These are phyloP conservation scores for Diplodia intermedia DNA, from an alignment of 2,329 filamentous ascomycete genomes.

Conservation along the genomic window DNA sequence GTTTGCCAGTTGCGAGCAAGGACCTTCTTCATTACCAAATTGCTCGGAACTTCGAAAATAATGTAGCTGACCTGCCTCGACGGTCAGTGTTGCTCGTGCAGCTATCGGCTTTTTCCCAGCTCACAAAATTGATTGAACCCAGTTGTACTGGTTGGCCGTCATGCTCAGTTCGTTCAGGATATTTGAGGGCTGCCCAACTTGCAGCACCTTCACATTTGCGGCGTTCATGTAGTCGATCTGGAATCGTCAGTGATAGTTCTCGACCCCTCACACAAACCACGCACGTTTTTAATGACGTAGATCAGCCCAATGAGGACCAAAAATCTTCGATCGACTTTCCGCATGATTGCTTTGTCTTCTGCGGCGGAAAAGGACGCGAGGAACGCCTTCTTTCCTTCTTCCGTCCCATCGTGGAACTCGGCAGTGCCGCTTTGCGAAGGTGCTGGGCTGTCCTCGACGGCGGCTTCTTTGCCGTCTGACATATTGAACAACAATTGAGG, in stretches of 20 bases:
- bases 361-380: constrained; percentile 38
- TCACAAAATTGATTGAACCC: constrained; percentile 36
- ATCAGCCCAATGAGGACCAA: constrained; percentile 39
- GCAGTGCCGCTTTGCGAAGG: constrained; percentile 3
- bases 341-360: constrained; percentile 40
- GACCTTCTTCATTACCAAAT: constrained; percentile 48
- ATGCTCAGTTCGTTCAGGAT: constrained; percentile 38
- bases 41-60: constrained; percentile 43
- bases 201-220: constrained; percentile 38
- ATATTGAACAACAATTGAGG: background rate
- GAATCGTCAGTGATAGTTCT: constrained; percentile 3
- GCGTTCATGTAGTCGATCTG: constrained; percentile 40
- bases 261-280: background rate
- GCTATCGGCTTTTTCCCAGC: background rate
- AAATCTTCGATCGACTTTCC: constrained; percentile 39
- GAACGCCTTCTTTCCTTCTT: constrained; percentile 37
- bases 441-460: background rate
- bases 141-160: constrained; percentile 39
- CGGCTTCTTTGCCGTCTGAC: constrained; percentile 6
- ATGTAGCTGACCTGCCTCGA: constrained; percentile 37
- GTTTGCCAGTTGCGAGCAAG: constrained; percentile 48
- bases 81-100: background rate
- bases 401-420: constrained; percentile 26
- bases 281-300: constrained; percentile 40
- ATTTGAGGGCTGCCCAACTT: constrained; percentile 36